Percentiles rank a stretch among this genome's conserved stretches.
phyloP scores from a whole-genome alignment of 495 filamentous ascomycete species.

The Neohortaea acidophila region DNA sequence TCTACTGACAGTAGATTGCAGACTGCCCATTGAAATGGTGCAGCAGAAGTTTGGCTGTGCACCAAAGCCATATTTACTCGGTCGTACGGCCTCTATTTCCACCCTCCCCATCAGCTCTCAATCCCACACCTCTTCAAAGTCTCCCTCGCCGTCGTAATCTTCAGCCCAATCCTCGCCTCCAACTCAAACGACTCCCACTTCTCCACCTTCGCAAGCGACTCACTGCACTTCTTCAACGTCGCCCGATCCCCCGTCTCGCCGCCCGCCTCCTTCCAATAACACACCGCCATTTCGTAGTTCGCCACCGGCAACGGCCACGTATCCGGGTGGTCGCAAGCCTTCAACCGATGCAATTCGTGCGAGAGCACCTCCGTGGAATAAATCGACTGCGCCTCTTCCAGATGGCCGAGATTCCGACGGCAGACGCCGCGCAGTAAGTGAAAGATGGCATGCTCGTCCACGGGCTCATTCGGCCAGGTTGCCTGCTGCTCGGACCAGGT shows the following conservation, averaged over 20 bases:
- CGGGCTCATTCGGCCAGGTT: conserved; percentile 41
- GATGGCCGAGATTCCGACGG: conserved; percentile 43
- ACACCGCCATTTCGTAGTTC: conserved; percentile 77
- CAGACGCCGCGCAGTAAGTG: conserved; percentile 53
- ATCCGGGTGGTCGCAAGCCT: conserved; percentile 34
- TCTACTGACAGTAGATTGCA: no score
- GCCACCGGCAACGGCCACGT: conserved; percentile 70
- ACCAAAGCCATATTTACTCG: no score
- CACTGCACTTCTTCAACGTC: conserved; percentile 49
- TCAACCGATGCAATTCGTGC: conserved; percentile 46
- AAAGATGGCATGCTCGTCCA: conserved; percentile 61
- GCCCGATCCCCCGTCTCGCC: conserved; percentile 29
- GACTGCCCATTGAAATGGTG: no score
- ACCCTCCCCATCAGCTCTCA: no score
- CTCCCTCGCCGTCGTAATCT: conserved; percentile 64
- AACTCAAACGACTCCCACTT: conserved; percentile 76
- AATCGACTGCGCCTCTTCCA: conserved; percentile 46
- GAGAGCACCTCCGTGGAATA: conserved; percentile 45
- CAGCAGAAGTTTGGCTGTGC: no score
- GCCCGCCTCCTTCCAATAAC: conserved; percentile 52
- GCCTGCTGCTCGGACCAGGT: conserved; percentile 46
- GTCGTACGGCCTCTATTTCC: no score
- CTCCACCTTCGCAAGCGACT: conserved; percentile 61
- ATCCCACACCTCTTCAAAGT: conserved; percentile 64
- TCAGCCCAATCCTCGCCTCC: conserved; percentile 72